phyloP scores from a whole-genome alignment of 2,329 filamentous ascomycete genomes.

The Calonectria naviculata region DNA sequence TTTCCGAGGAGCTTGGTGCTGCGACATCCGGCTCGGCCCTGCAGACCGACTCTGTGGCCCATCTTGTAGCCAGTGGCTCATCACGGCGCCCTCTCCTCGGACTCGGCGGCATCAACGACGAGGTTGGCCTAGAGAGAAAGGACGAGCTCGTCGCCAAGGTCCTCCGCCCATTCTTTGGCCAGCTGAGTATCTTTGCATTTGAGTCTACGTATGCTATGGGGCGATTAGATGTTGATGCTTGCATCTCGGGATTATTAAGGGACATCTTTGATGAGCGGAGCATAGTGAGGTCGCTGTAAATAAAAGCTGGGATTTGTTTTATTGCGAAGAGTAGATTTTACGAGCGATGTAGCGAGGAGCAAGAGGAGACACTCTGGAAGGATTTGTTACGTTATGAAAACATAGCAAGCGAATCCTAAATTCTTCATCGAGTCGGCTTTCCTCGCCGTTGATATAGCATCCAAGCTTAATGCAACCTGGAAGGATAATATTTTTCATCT shows the following conservation, averaged over 20 bases:
- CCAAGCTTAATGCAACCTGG: not conserved
- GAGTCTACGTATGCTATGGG: slow-evolving; percentile 93
- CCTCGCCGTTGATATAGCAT: not conserved
- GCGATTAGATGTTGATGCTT: slow-evolving; percentile 71
- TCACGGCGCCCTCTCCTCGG: slow-evolving; percentile 63
- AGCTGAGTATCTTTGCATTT: slow-evolving; percentile 92
- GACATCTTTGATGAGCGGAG: slow-evolving; percentile 85
- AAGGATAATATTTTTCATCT: not conserved
- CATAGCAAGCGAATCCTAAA: not conserved
- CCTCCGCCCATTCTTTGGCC: slow-evolving; percentile 87
- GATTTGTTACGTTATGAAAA: not conserved
- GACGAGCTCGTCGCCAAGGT: slow-evolving; percentile 81
- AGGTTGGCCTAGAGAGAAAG: slow-evolving; percentile 67
- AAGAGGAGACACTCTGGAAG: not conserved
- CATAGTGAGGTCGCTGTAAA: slow-evolving; percentile 68
- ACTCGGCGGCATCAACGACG: slow-evolving; percentile 64
- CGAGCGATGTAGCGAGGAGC: not conserved
- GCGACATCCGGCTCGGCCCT: slow-evolving; percentile 45
- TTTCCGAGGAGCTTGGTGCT: slow-evolving; percentile 79
- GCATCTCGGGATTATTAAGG: slow-evolving; percentile 71
- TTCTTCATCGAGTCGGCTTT: not conserved
- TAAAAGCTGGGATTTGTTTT: not conserved
- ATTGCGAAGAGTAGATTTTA: not conserved
- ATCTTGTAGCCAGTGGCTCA: slow-evolving; percentile 48
- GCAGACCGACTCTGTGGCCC: slow-evolving; percentile 51